phyloP scores from a whole-genome alignment of 805 yeast genomes.

The Schizosaccharomyces cryophilus region DNA sequence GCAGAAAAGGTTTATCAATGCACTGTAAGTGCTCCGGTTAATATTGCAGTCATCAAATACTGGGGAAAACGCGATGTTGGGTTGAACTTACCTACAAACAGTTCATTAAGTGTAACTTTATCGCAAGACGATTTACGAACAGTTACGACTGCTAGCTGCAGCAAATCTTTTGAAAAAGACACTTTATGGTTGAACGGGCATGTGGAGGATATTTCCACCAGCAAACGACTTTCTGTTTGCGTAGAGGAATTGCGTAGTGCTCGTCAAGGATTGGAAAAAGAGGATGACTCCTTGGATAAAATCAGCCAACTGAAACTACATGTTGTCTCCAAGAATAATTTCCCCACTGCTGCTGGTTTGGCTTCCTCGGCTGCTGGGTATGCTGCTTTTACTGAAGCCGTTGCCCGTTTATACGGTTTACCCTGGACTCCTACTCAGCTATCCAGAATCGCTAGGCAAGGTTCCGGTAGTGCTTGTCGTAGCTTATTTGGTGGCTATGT shows the following conservation, averaged over 20 bases:
- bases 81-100: slow-evolving; percentile 83
- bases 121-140: slow-evolving; percentile 81
- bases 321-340: slow-evolving; percentile 80
- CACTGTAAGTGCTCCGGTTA: slow-evolving; percentile 87
- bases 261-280: slow-evolving; percentile 35
- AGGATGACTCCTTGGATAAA: slow-evolving; percentile 28
- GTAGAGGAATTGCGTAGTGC: slow-evolving; percentile 45
- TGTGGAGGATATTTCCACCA: slow-evolving; percentile 41
- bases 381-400: slow-evolving; percentile 81
- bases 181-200: slow-evolving; percentile 69
- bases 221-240: slow-evolving; percentile 32
- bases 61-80: slow-evolving; percentile 93
- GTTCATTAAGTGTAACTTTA: slow-evolving; percentile 82
- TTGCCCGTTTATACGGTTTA: slow-evolving; percentile 59
- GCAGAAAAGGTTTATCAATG: slow-evolving; percentile 18
- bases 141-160: slow-evolving; percentile 63
- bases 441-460: slow-evolving; percentile 86
- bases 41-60: slow-evolving; percentile 88
- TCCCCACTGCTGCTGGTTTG: slow-evolving; percentile 97
- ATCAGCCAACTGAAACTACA: slow-evolving; percentile 41
- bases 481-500: slow-evolving; percentile 93
- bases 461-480: slow-evolving; percentile 96
- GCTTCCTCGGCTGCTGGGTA: slow-evolving; percentile 97
- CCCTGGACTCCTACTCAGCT: slow-evolving; percentile 71
- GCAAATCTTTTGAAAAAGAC: slow-evolving; percentile 32